Evolutionary conservation across 345 rosid genomes (phyloP).

Genomic region (Jatropha curcas): DNA sequence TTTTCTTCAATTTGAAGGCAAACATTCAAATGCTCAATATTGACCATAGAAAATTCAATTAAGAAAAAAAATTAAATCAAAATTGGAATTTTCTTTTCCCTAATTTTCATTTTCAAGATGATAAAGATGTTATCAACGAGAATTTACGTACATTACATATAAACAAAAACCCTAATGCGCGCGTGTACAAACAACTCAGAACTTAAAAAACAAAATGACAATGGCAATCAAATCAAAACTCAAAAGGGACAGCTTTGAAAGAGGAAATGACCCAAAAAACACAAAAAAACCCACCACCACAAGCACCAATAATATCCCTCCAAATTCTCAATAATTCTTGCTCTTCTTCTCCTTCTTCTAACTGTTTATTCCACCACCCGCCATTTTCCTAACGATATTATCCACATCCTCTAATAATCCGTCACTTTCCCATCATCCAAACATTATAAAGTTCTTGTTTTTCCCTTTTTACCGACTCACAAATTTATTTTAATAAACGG

Average conservation of each 20-base stretch:
- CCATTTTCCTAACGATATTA: constrained; percentile 11
- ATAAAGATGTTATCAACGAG: too few species aligned
- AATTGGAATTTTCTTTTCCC: too few species aligned
- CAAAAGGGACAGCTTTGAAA: not conserved
- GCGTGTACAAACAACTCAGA: constrained; percentile 2
- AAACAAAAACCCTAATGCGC: too few species aligned
- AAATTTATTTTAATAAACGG: not conserved
- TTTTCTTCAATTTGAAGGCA: too few species aligned
- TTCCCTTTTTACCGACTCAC: not conserved
- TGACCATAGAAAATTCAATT: too few species aligned
- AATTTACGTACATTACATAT: too few species aligned
- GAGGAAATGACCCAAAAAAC: too few species aligned
- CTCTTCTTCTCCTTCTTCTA: too few species aligned
- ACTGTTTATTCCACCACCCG: not conserved
- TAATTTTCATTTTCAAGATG: too few species aligned
- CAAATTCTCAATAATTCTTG: not conserved
- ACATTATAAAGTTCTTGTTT: not conserved
- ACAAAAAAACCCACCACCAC: not conserved
- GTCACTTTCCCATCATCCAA: constrained; percentile 6
- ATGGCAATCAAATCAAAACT: too few species aligned
- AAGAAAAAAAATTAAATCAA: too few species aligned
- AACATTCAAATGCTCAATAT: too few species aligned
- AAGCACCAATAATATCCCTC: constrained; percentile 7
- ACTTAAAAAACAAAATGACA: not conserved
- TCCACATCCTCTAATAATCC: not conserved